These are phyloP conservation scores for Iberis pinnata DNA, from an alignment of 345 rosid genomes.

Conservation along the genomic window DNA sequence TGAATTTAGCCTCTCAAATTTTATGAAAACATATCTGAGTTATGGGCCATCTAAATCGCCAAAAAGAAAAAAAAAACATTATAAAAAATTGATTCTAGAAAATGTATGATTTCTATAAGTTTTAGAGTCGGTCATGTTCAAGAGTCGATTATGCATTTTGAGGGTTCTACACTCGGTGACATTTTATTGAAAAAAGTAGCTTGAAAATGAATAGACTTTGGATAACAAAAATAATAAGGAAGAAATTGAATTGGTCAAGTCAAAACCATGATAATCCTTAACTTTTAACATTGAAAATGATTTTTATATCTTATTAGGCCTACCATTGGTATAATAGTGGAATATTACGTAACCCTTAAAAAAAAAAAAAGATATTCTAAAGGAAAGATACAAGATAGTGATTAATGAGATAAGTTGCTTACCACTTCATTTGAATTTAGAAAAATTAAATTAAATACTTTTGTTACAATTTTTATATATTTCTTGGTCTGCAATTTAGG, in stretches of 20 bases:
- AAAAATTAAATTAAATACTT: background rate
- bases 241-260: slow-evolving; percentile 20
- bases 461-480: background rate
- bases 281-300: background rate
- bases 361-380: background rate
- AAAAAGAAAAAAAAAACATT: no score
- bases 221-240: background rate
- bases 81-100: no score
- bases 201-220: background rate
- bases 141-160: no score
- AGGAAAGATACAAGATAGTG: slow-evolving; percentile 1
- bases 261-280: slow-evolving; percentile 13
- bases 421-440: slow-evolving; percentile 19
- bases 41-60: no score
- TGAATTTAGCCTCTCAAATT: no score
- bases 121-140: no score
- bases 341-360: slow-evolving; percentile 10
- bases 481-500: slow-evolving; percentile 22
- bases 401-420: slow-evolving; percentile 19
- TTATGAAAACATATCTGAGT: no score
- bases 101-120: no score
- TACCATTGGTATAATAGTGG: slow-evolving; percentile 11
- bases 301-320: slow-evolving; percentile 8
- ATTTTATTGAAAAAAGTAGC: background rate
- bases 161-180: background rate